Conservation (phyloP, 495 filamentous ascomycete genomes). For the Aspergillus taichungensis region DNA sequence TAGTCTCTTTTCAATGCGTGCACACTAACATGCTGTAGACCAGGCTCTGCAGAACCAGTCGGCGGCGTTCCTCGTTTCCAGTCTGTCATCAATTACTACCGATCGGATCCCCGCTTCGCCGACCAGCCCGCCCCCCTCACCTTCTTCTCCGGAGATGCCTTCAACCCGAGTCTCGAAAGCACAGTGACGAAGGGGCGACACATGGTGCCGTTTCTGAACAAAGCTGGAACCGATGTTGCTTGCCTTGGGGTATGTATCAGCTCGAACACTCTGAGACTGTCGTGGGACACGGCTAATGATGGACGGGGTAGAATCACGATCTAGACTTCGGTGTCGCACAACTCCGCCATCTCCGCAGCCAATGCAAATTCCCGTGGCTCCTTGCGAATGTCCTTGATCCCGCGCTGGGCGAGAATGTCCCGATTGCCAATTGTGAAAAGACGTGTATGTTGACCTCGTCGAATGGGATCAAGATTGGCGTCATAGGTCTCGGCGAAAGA, state of each 20-base stretch:
- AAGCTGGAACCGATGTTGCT: slow-evolving; percentile 63
- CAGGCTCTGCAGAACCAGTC: slow-evolving; percentile 66
- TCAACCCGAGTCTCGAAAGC: slow-evolving; percentile 81
- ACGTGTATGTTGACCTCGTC: slow-evolving; percentile 65
- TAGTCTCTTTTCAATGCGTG: neutral
- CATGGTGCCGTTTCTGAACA: slow-evolving; percentile 83
- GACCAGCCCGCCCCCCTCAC: slow-evolving; percentile 60
- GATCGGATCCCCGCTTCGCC: slow-evolving; percentile 44
- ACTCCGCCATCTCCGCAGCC: slow-evolving; percentile 58
- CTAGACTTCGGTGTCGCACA: slow-evolving; percentile 86
- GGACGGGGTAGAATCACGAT: slow-evolving; percentile 63
- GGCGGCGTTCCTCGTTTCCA: slow-evolving; percentile 76
- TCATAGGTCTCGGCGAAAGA: slow-evolving; percentile 75
- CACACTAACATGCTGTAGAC: slow-evolving; percentile 13
- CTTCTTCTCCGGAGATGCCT: slow-evolving; percentile 86
- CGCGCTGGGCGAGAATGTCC: slow-evolving; percentile 55
- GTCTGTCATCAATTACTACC: slow-evolving; percentile 66
- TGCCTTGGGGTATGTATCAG: slow-evolving; percentile 61
- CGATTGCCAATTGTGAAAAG: slow-evolving; percentile 62
- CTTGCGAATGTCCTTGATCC: slow-evolving; percentile 79
- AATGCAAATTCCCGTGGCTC: slow-evolving; percentile 84
- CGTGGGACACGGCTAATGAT: neutral
- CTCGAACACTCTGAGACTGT: neutral
- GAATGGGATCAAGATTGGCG: slow-evolving; percentile 76
- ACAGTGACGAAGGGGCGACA: slow-evolving; percentile 80